A percentile compares a stretch with the other conserved stretches of the same genome.
phyloP scores from a whole-genome alignment of 495 filamentous ascomycete species.

The Podospora appendiculata region DNA sequence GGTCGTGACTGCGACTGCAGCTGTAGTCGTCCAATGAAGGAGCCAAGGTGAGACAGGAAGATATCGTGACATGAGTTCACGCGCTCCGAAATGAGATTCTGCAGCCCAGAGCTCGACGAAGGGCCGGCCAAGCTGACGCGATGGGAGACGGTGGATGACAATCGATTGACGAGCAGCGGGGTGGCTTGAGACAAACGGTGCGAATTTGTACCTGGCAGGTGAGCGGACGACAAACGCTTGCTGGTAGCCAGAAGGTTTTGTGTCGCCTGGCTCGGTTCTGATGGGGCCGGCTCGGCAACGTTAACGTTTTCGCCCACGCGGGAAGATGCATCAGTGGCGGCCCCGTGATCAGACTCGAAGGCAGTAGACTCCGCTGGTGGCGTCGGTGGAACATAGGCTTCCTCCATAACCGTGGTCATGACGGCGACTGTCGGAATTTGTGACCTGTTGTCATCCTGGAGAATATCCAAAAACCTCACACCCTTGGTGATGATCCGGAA shows the following conservation, averaged over 20 bases:
- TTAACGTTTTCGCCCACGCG: constrained; percentile 20
- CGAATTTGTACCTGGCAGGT: constrained; percentile 25
- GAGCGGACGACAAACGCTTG: constrained; percentile 38
- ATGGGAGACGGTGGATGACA: constrained; percentile 47
- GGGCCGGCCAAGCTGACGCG: constrained; percentile 43
- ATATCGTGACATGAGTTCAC: constrained; percentile 72
- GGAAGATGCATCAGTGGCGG: constrained; percentile 31
- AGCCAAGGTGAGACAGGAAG: constrained; percentile 81
- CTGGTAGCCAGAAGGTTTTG: constrained; percentile 22
- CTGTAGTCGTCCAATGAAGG: constrained; percentile 84
- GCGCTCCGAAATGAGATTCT: constrained; percentile 50
- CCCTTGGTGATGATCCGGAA: constrained; percentile 91
- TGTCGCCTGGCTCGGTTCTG: constrained; percentile 23
- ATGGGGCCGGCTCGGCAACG: constrained; percentile 18
- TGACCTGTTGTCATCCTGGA: constrained; percentile 58
- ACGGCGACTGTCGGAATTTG: constrained; percentile 45
- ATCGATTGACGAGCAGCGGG: constrained; percentile 20
- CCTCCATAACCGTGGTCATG: constrained; percentile 55
- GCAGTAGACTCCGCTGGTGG: constrained; percentile 56
- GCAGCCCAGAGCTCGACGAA: constrained; percentile 32
- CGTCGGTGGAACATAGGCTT: constrained; percentile 59
- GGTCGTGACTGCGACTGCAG: constrained; percentile 81
- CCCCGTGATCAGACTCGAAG: constrained; percentile 26
- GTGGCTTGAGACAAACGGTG: constrained; percentile 31
- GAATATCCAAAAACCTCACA: constrained; percentile 85